Conservation (phyloP, 2,329 filamentous ascomycete genomes). For the Aspergillus novofumigatus region DNA sequence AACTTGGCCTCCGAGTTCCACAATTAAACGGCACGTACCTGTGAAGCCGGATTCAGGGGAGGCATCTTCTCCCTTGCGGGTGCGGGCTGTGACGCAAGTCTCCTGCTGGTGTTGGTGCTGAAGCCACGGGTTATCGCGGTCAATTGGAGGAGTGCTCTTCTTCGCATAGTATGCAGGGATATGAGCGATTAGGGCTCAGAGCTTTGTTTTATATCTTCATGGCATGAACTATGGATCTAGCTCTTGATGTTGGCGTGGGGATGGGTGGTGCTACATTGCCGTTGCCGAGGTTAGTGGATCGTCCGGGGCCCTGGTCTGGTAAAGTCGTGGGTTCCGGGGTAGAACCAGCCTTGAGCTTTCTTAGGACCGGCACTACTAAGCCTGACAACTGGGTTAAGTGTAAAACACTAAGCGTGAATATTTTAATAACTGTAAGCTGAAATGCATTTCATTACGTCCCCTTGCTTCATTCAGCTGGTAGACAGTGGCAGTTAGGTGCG, state of each 20-base stretch:
- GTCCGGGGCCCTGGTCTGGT: neutral
- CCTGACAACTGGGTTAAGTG: too few species aligned
- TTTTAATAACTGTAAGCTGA: too few species aligned
- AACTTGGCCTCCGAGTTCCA: neutral
- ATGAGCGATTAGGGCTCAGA: neutral
- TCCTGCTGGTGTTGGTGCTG: neutral
- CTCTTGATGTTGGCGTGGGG: neutral
- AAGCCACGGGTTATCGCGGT: constrained; percentile 3
- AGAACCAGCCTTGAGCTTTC: neutral
- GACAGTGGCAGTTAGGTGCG: neutral
- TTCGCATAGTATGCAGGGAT: constrained; percentile 3
- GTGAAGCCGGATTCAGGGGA: constrained; percentile 9
- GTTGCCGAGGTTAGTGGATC: neutral
- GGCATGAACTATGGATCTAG: neutral
- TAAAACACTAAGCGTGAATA: too few species aligned
- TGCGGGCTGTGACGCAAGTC: neutral
- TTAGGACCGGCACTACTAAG: too few species aligned
- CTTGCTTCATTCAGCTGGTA: too few species aligned
- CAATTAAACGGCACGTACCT: constrained; percentile 4
- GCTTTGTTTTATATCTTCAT: neutral
- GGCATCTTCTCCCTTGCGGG: constrained; percentile 8
- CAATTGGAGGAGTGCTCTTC: neutral
- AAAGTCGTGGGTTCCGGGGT: neutral
- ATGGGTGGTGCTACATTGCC: neutral
- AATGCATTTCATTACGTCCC: too few species aligned